Evolutionary conservation across 2,329 filamentous ascomycete species (phyloP).

Genomic region (Atkinsonella hypoxylon): DNA sequence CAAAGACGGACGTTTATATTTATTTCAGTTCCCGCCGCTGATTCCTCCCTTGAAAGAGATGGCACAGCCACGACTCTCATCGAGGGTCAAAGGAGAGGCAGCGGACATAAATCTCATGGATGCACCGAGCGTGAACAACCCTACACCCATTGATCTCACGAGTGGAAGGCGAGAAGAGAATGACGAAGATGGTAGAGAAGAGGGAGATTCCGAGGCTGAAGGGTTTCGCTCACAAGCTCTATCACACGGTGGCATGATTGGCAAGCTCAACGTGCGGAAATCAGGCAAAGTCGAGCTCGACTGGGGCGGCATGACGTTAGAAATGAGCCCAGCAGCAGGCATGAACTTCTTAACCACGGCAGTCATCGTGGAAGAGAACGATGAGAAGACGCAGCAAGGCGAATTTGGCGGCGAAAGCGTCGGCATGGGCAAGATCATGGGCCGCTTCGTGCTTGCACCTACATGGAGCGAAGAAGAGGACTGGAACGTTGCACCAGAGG

Average conservation of each 20-base stretch:
- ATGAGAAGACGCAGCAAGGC: constrained; percentile 34
- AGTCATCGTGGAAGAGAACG: constrained; percentile 46
- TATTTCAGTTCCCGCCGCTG: constrained; percentile 54
- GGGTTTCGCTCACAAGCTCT: constrained; percentile 28
- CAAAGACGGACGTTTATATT: constrained; percentile 45
- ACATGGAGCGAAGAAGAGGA: constrained; percentile 46
- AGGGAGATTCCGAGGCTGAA: constrained; percentile 21
- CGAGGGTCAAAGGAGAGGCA: constrained; percentile 31
- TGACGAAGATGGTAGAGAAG: constrained; percentile 18
- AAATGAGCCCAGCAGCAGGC: constrained; percentile 38
- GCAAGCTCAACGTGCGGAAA: constrained; percentile 46
- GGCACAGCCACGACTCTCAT: constrained; percentile 12
- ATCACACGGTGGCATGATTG: constrained; percentile 44
- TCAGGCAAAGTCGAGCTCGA: constrained; percentile 50
- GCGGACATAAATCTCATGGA: constrained; percentile 27
- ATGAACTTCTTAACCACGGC: constrained; percentile 46
- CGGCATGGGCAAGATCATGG: constrained; percentile 52
- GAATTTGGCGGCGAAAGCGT: constrained; percentile 38
- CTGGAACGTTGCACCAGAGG: constrained; percentile 33
- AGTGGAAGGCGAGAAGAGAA: constrained; percentile 13
- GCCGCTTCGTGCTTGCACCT: constrained; percentile 48
- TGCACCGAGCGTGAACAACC: constrained; percentile 7
- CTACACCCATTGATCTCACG: constrained; percentile 31
- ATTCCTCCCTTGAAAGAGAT: constrained; percentile 39
- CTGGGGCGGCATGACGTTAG: constrained; percentile 47